A percentile compares a stretch with the other conserved stretches of the same genome.
Conservation (phyloP, 176 grass and related monocot species). For the Musa schizocarpa region DNA sequence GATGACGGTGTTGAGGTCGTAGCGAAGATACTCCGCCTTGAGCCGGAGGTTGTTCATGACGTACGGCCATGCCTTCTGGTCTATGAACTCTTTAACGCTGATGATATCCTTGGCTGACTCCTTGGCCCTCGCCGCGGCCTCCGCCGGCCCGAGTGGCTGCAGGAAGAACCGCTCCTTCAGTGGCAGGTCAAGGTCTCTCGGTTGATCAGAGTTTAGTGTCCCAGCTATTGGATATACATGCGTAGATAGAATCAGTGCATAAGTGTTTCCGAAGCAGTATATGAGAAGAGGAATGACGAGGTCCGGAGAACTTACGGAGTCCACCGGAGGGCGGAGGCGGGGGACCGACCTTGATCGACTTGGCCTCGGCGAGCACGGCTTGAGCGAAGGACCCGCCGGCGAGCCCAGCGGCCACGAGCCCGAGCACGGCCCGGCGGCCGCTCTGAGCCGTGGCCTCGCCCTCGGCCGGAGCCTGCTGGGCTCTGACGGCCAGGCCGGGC, state of each 20-base stretch:
- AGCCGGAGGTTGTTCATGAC: conserved; percentile 82
- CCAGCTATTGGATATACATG: conserved; percentile 34
- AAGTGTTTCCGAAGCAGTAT: neutral
- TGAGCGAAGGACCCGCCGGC: conserved; percentile 42
- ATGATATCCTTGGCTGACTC: conserved; percentile 85
- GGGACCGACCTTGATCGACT: conserved; percentile 24
- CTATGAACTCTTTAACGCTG: conserved; percentile 64
- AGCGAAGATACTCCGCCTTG: conserved; percentile 61
- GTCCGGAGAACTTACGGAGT: conserved; percentile 48
- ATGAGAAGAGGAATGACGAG: neutral
- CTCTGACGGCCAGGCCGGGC: conserved; percentile 34
- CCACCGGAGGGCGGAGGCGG: conserved; percentile 56
- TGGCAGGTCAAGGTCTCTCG: conserved; percentile 49
- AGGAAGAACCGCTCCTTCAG: conserved; percentile 63
- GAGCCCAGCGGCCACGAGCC: conserved; percentile 56
- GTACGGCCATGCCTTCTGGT: conserved; percentile 89
- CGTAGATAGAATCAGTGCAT: neutral
- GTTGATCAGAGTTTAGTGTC: conserved; percentile 54
- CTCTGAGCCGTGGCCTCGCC: conserved; percentile 26
- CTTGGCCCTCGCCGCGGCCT: conserved; percentile 57
- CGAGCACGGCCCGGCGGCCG: conserved; percentile 57
- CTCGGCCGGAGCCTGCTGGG: conserved; percentile 34
- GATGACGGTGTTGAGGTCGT: conserved; percentile 83
- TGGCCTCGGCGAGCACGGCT: conserved; percentile 33
- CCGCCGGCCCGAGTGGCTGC: conserved; percentile 44